phyloP scores from a whole-genome alignment of 352 stramenopile genomes.

The Globisporangium lucens region DNA sequence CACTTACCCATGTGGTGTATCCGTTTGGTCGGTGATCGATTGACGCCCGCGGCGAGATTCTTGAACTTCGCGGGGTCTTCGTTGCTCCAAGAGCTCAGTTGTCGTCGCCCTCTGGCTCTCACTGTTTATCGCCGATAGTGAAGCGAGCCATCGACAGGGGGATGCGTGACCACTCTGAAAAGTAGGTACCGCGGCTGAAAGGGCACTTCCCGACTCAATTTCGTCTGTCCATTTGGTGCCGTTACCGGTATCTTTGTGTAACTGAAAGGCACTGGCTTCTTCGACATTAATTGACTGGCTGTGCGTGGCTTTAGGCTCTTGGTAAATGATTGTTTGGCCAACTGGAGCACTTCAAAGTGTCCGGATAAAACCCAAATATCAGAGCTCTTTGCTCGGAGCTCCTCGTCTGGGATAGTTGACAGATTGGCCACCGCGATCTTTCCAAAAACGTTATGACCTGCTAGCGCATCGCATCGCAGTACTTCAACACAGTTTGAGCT shows the following conservation, averaged over 20 bases:
- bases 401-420: neutral
- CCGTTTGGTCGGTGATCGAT: neutral
- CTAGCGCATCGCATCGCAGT: neutral
- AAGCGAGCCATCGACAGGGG: neutral
- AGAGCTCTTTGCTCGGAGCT: neutral
- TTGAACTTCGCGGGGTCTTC: neutral
- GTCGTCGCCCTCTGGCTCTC: constrained; percentile 2
- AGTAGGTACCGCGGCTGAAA: neutral
- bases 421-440: neutral
- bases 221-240: neutral
- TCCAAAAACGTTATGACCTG: neutral
- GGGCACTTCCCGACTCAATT: neutral
- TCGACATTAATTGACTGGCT: neutral
- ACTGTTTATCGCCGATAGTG: neutral
- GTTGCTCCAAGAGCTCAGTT: neutral
- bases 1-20: neutral
- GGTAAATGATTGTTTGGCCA: neutral
- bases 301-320: neutral
- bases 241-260: neutral
- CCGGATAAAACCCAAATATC: neutral
- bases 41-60: neutral
- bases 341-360: neutral
- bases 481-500: neutral
- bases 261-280: neutral
- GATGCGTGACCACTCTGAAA: neutral